Evolutionary conservation across 2,329 filamentous ascomycete genomes (phyloP).

Genomic region (Verticillium nubilum): DNA sequence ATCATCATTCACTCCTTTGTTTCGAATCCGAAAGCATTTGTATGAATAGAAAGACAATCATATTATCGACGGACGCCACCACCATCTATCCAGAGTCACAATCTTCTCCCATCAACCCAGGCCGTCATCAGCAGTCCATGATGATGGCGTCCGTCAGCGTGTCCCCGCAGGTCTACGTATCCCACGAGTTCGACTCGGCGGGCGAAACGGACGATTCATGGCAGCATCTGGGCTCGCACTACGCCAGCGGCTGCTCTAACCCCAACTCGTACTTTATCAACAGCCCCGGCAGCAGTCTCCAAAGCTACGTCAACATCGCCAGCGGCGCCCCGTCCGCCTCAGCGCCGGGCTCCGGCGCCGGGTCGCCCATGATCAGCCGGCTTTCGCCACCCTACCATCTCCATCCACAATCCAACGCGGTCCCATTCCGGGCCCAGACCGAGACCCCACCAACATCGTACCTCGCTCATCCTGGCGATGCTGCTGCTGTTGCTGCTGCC

Average conservation of each 20-base stretch:
- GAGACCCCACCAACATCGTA: constrained; percentile 10
- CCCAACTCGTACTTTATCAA: constrained; percentile 38
- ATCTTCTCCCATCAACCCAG: neutral
- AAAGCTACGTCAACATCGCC: constrained; percentile 42
- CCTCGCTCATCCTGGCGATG: neutral
- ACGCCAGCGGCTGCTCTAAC: constrained; percentile 25
- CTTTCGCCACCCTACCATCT: constrained; percentile 20
- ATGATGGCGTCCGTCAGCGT: constrained; percentile 28
- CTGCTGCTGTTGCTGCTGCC: neutral
- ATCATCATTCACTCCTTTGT: neutral
- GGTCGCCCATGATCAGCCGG: constrained; percentile 30
- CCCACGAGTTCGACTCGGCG: constrained; percentile 31
- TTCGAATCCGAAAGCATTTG: neutral
- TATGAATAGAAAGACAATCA: neutral
- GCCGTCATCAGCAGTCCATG: neutral
- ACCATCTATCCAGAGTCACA: neutral
- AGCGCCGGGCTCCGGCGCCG: neutral
- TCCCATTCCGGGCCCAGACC: constrained; percentile 24
- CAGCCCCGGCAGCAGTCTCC: constrained; percentile 47
- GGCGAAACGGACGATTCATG: constrained; percentile 38
- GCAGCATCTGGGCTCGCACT: constrained; percentile 32
- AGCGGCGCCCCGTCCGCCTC: constrained; percentile 19
- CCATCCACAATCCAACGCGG: constrained; percentile 1
- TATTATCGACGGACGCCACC: neutral
- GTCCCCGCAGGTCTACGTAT: constrained; percentile 25